Percentiles rank a stretch among this genome's conserved stretches.
These are phyloP conservation scores for Magnaporthiopsis rhizophila DNA, from an alignment of 2,329 filamentous ascomycete genomes.

Conservation along the genomic window DNA sequence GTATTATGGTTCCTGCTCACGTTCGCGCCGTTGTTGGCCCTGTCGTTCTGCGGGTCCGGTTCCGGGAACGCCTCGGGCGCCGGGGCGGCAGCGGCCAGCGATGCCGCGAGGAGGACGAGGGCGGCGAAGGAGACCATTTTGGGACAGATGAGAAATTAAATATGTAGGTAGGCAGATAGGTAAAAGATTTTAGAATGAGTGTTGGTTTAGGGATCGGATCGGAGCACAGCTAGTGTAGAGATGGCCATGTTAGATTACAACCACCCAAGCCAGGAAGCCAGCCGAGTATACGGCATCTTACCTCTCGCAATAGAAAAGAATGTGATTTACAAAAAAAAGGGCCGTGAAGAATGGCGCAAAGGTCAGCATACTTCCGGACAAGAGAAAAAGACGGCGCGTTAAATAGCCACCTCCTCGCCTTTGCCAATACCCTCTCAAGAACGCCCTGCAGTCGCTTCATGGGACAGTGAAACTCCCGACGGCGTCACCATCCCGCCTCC, in stretches of 20 bases:
- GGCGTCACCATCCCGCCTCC: no score
- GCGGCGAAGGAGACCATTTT: conserved; percentile 5
- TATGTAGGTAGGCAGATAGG: no score
- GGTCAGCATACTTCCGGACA: no score
- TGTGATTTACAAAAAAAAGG: neutral
- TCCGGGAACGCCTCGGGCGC: neutral
- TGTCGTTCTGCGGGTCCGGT: conserved; percentile 6
- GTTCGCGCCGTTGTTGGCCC: conserved; percentile 7
- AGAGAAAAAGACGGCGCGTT: no score
- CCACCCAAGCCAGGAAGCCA: neutral
- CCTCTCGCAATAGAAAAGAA: conserved; percentile 1
- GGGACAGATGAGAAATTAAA: neutral
- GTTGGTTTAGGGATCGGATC: conserved; percentile 2
- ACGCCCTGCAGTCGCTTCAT: no score
- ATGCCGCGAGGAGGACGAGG: conserved; percentile 4
- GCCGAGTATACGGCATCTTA: neutral
- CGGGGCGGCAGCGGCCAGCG: conserved; percentile 1
- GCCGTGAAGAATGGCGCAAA: no score
- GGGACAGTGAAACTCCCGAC: no score
- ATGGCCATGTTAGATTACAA: neutral
- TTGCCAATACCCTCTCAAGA: no score
- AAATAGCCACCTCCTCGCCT: no score
- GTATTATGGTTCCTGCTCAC: neutral
- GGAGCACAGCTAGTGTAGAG: conserved; percentile 3
- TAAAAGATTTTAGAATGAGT: no score